Evolutionary conservation across 2,329 filamentous ascomycete genomes (phyloP).

Genomic region (Scedosporium minutisporum): DNA sequence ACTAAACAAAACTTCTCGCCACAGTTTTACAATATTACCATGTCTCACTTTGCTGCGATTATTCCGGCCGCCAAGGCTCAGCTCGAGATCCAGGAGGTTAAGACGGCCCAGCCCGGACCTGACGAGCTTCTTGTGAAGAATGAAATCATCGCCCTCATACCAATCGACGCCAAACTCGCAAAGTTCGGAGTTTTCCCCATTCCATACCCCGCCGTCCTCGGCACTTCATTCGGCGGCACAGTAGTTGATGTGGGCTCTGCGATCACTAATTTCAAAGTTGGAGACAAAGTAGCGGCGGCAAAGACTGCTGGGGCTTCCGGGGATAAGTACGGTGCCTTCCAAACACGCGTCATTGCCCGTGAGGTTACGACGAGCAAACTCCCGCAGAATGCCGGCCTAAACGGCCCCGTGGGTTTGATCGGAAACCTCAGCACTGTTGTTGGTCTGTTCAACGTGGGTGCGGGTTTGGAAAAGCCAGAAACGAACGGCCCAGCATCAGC

Average conservation of each 20-base stretch:
- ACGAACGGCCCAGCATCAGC: constrained; percentile 7
- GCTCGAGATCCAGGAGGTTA: constrained; percentile 7
- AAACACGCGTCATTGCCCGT: constrained; percentile 14
- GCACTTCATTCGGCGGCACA: constrained; percentile 17
- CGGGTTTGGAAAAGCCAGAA: constrained; percentile 6
- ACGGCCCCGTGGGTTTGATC: constrained; percentile 15
- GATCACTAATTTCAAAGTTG: constrained; percentile 18
- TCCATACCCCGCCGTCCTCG: constrained; percentile 19
- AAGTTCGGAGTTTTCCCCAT: constrained; percentile 13
- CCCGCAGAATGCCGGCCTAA: constrained; percentile 14
- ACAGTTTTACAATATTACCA: not conserved
- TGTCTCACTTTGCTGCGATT: constrained; percentile 7
- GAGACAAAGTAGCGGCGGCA: constrained; percentile 20
- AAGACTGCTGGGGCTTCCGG: constrained; percentile 7
- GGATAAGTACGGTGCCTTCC: constrained; percentile 12
- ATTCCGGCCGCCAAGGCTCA: constrained; percentile 7
- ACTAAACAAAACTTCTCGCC: too few species aligned
- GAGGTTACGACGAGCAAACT: constrained; percentile 11
- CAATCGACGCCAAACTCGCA: constrained; percentile 20
- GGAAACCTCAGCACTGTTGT: constrained; percentile 16
- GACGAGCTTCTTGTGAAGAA: constrained; percentile 18
- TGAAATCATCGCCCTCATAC: constrained; percentile 17
- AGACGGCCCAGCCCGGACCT: constrained; percentile 10
- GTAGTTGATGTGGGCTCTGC: constrained; percentile 20
- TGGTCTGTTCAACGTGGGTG: constrained; percentile 12